Conservation (phyloP, 2,329 filamentous ascomycete species). For the Daldinia eschscholtzii region DNA sequence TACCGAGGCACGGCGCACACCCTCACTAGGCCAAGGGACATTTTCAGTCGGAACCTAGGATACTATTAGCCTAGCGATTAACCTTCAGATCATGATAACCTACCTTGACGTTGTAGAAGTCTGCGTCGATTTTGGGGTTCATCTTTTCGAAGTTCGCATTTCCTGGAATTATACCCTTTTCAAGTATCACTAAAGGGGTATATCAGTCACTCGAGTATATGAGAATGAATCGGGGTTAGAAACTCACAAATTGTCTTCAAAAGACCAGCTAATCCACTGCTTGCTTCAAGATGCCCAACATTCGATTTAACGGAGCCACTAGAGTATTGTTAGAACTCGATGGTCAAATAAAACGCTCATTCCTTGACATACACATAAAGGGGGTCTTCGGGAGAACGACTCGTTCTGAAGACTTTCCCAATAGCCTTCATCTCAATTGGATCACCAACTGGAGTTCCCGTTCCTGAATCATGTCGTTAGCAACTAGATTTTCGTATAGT, state of each 20-base stretch:
- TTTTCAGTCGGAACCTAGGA: slow-evolving; percentile 44
- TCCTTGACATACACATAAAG: slow-evolving; percentile 49
- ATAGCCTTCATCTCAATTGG: slow-evolving; percentile 58
- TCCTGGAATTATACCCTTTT: slow-evolving; percentile 50
- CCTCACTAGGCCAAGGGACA: slow-evolving; percentile 52
- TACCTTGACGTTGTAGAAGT: slow-evolving; percentile 47
- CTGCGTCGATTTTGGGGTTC: slow-evolving; percentile 47
- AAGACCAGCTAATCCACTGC: slow-evolving; percentile 49
- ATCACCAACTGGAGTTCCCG: slow-evolving; percentile 59
- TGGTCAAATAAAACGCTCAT: slow-evolving; percentile 23
- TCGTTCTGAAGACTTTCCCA: slow-evolving; percentile 46
- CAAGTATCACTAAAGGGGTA: slow-evolving; percentile 46
- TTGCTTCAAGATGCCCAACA: slow-evolving; percentile 48
- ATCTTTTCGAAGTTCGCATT: slow-evolving; percentile 48
- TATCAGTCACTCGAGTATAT: not conserved
- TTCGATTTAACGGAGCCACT: slow-evolving; percentile 49
- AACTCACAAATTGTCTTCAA: slow-evolving; percentile 50
- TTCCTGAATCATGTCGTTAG: slow-evolving; percentile 48
- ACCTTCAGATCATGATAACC: not conserved
- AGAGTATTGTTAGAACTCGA: slow-evolving; percentile 17
- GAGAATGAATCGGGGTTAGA: not conserved
- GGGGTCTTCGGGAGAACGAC: slow-evolving; percentile 39
- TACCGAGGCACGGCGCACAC: slow-evolving; percentile 51
- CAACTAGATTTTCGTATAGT: not conserved
- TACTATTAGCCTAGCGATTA: slow-evolving; percentile 18